These are phyloP conservation scores for Chrysoporthe puriensis DNA, from an alignment of 2,329 filamentous ascomycete genomes.

Conservation along the genomic window DNA sequence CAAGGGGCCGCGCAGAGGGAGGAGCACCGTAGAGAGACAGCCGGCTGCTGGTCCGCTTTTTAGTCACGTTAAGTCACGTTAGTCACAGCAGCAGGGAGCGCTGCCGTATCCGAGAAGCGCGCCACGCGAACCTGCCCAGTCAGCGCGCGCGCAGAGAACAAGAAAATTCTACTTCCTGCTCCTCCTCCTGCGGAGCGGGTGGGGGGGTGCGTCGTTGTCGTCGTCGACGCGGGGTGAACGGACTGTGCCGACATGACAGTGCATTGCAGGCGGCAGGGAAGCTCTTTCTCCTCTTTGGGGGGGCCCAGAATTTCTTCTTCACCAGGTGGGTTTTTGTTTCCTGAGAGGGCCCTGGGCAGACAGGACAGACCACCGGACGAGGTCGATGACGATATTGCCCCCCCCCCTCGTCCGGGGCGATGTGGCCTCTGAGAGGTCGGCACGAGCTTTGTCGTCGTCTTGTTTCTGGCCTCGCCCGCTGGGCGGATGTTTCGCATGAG, in stretches of 20 bases:
- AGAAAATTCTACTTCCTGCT: slow-evolving; percentile 13
- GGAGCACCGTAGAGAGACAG: too few species aligned
- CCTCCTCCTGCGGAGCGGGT: slow-evolving; percentile 11
- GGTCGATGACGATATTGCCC: not conserved
- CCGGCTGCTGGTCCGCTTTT: not conserved
- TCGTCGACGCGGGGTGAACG: slow-evolving; percentile 10
- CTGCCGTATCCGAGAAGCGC: slow-evolving; percentile 6
- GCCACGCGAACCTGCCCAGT: slow-evolving; percentile 11
- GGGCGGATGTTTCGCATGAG: slow-evolving; percentile 4
- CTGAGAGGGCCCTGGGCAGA: not conserved
- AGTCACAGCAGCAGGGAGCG: slow-evolving; percentile 11
- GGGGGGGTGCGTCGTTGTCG: slow-evolving; percentile 18
- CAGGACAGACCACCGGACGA: not conserved
- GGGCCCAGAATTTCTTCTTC: not conserved
- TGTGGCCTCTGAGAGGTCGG: slow-evolving; percentile 4
- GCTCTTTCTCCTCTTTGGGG: not conserved
- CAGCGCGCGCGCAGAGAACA: not conserved
- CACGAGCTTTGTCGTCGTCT: not conserved
- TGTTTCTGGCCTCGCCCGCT: not conserved
- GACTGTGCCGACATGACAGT: slow-evolving; percentile 26
- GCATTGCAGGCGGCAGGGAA: slow-evolving; percentile 2
- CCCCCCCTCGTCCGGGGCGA: not conserved
- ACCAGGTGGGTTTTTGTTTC: slow-evolving; percentile 7
- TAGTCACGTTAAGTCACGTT: slow-evolving; percentile 18
- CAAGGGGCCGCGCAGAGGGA: too few species aligned